phyloP scores from a whole-genome alignment of 345 rosid species.

The Eucalyptus sp. region DNA sequence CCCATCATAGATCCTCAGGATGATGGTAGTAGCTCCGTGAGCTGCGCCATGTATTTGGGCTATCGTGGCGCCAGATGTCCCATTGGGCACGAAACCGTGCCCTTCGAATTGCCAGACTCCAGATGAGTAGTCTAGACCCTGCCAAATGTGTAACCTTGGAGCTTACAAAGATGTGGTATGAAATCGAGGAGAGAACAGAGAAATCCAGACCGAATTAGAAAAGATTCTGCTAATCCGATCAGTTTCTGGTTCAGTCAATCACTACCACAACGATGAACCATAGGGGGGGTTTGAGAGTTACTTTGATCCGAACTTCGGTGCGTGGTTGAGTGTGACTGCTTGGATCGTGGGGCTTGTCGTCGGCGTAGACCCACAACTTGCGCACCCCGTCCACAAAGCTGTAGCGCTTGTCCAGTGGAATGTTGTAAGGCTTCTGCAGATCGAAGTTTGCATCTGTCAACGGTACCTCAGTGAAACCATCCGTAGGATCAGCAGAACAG shows the following conservation, averaged over 20 bases:
- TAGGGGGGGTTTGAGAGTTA: background rate
- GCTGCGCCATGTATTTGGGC: constrained; percentile 25
- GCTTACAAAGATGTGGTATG: background rate
- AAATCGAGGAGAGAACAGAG: background rate
- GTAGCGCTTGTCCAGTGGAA: constrained; percentile 1
- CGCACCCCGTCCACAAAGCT: background rate
- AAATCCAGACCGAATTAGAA: background rate
- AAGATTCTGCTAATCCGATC: background rate
- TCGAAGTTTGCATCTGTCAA: constrained; percentile 4
- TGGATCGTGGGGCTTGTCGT: constrained; percentile 7
- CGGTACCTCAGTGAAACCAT: constrained; percentile 5
- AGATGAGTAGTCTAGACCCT: constrained; percentile 21
- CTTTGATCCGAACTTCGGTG: constrained; percentile 3
- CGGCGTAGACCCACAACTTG: constrained; percentile 6
- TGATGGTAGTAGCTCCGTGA: constrained; percentile 8
- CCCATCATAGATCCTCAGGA: constrained; percentile 22
- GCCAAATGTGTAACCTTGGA: background rate
- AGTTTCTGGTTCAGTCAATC: background rate
- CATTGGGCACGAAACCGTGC: constrained; percentile 12
- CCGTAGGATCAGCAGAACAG: constrained; percentile 7
- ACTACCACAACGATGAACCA: rapidly evolving
- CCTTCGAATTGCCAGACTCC: constrained; percentile 46
- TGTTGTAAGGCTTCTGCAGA: constrained; percentile 6
- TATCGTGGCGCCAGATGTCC: constrained; percentile 15
- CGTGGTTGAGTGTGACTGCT: constrained; percentile 17